Evolutionary conservation across 2,329 filamentous ascomycete genomes (phyloP).

Genomic region (Xylaria sp.): DNA sequence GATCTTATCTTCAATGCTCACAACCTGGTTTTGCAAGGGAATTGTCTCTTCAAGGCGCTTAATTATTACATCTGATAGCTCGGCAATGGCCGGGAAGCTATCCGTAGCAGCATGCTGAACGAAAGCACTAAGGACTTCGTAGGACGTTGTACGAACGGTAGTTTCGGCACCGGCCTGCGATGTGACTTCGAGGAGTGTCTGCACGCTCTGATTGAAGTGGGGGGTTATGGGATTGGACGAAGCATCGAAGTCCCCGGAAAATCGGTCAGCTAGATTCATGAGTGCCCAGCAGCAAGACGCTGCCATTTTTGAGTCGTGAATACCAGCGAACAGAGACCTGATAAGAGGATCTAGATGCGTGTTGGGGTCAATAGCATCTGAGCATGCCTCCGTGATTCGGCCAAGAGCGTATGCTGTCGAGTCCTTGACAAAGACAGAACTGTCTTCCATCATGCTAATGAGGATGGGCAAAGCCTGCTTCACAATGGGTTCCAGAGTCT

Average conservation of each 20-base stretch:
- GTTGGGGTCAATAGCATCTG: slow-evolving; percentile 85
- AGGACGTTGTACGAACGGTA: slow-evolving; percentile 89
- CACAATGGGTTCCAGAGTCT: slow-evolving; percentile 88
- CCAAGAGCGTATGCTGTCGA: slow-evolving; percentile 96
- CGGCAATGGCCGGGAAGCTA: slow-evolving; percentile 79
- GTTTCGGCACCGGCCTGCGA: slow-evolving; percentile 83
- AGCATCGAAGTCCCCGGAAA: slow-evolving; percentile 83
- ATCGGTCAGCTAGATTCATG: slow-evolving; percentile 97
- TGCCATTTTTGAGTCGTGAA: slow-evolving; percentile 94
- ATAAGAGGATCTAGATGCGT: slow-evolving; percentile 86
- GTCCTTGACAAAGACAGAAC: slow-evolving; percentile 87
- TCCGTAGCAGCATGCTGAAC: slow-evolving; percentile 89
- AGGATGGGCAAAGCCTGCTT: slow-evolving; percentile 93
- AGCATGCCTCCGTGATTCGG: slow-evolving; percentile 92
- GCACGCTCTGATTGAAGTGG: slow-evolving; percentile 92
- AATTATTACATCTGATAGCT: slow-evolving; percentile 85
- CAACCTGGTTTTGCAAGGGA: slow-evolving; percentile 87
- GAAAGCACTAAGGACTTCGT: slow-evolving; percentile 95
- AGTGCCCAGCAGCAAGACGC: slow-evolving; percentile 98
- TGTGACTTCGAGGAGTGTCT: slow-evolving; percentile 83
- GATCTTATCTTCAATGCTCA: slow-evolving; percentile 95
- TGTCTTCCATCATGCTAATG: slow-evolving; percentile 90
- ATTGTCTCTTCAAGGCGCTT: slow-evolving; percentile 91
- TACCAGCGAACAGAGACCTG: slow-evolving; percentile 84
- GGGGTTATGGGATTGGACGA: slow-evolving; percentile 81